Evolutionary conservation across 2,329 filamentous ascomycete genomes (phyloP), one percentile per base, ranked within the genome.

Genomic region (Talaromyces sp.): DNA sequence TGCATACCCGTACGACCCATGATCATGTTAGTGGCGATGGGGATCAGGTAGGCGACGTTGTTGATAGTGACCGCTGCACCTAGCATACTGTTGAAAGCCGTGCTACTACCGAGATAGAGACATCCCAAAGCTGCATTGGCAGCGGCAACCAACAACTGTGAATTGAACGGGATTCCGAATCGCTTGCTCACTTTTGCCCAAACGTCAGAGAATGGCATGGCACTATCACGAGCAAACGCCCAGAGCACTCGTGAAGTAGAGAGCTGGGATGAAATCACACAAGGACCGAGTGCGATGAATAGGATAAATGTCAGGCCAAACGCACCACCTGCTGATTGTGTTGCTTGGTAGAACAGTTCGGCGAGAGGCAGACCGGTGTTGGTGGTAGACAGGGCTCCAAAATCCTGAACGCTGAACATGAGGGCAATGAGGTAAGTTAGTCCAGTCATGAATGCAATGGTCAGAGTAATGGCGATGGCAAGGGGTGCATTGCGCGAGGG

Each of bases 71-170:
- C 70, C 10, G 71, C 66, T 0, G 68, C 70, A 54, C 68, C 62
- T 65, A 76, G 71, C 74, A 76, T 75, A 0, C 88, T 87, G 56
- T 86, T 85, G 74, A 91, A 91, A 0, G 89, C 89, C 0, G 87
- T 88, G 2, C 80, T 84, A 41, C 82, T 87, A n/a, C 86, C 89
- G 1, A 91, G 82, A 65, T 90, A 90, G 43, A 91, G 86, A 41
- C 81, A 82, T 0, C 87, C 88, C 0, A 91, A 77, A 0, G 89
- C 70, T 0, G 85, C 86, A 22, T 83, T 83, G 61, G 83, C 77
- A 39, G 78, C 67, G 0, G 79, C 74, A 72, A 82, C 83, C 27
- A 81, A 78, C 0, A 88, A 64, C 2, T 85, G 86, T 0, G 86
- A 84, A 67, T 86, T 85, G 70, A 86, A 82, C 0, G 86, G 86